These are phyloP conservation scores for Euphorbia pulcherrima DNA, from an alignment of 345 rosid species.

Conservation along the genomic window DNA sequence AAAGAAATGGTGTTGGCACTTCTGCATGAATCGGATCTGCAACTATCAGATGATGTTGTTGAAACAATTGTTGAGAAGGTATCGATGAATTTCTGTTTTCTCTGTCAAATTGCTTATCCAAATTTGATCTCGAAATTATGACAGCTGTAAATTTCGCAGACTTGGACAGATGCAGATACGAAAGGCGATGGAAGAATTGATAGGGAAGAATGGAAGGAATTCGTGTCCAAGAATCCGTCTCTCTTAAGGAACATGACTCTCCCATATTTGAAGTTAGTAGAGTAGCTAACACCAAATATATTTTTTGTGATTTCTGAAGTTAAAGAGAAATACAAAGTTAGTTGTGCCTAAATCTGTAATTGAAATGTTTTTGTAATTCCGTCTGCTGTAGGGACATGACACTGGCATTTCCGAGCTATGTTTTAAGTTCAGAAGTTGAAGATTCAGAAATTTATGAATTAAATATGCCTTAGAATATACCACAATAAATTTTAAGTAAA, in stretches of 20 bases:
- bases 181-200: conserved; percentile 80
- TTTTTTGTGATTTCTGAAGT: neutral
- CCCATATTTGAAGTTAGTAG: conserved; percentile 72
- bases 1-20: conserved; percentile 95
- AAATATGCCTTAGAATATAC: neutral
- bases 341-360: neutral
- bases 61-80: conserved; percentile 81
- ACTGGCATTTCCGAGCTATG: conserved; percentile 73
- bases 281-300: conserved; percentile 18
- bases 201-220: conserved; percentile 79
- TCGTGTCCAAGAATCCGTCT: conserved; percentile 66
- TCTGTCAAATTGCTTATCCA: neutral
- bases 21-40: conserved; percentile 76
- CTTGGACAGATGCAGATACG: conserved; percentile 61
- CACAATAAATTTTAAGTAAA: neutral
- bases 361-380: neutral
- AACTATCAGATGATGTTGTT: conserved; percentile 59
- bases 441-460: conserved; percentile 43
- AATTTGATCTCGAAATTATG: neutral
- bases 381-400: conserved; percentile 64
- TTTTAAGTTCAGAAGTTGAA: conserved; percentile 52
- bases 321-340: neutral
- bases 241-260: conserved; percentile 91
- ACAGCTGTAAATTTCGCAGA: conserved; percentile 35
- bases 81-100: neutral